Percentiles rank a stretch among this genome's conserved stretches.
phyloP scores from a whole-genome alignment of 2,329 filamentous ascomycete genomes.

The Pseudocercospora fijiensis region DNA sequence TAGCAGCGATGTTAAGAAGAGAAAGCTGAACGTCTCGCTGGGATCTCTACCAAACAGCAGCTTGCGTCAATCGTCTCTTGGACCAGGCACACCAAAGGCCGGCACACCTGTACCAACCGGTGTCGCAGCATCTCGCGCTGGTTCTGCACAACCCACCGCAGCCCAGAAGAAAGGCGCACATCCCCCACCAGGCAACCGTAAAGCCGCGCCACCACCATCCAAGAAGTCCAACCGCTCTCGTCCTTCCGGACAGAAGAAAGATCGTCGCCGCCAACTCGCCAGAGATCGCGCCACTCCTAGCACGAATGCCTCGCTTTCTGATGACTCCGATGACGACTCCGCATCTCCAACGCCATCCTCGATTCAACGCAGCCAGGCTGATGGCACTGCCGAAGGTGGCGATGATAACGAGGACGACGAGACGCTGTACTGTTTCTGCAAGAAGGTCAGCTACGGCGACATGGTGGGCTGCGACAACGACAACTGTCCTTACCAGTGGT shows the following conservation, averaged over 20 bases:
- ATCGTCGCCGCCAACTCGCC: slow-evolving; percentile 39
- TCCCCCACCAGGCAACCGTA: slow-evolving; percentile 45
- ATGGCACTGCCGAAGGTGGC: slow-evolving; percentile 33
- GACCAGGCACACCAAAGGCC: slow-evolving; percentile 63
- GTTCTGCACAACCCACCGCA: slow-evolving; percentile 51
- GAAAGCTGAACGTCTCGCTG: slow-evolving; percentile 55
- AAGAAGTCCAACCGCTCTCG: slow-evolving; percentile 37
- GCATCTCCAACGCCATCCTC: slow-evolving; percentile 37
- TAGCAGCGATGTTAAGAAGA: slow-evolving; percentile 54
- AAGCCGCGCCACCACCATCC: slow-evolving; percentile 50
- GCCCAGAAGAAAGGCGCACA: slow-evolving; percentile 36
- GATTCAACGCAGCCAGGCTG: slow-evolving; percentile 31
- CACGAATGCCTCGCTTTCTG: slow-evolving; percentile 34
- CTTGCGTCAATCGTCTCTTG: slow-evolving; percentile 61
- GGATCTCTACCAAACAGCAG: slow-evolving; percentile 57
- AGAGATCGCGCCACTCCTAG: slow-evolving; percentile 36
- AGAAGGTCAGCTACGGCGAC: slow-evolving; percentile 79
- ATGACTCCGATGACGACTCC: slow-evolving; percentile 30
- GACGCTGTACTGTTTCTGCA: slow-evolving; percentile 76
- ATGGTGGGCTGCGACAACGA: slow-evolving; percentile 90
- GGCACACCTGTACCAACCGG: slow-evolving; percentile 52
- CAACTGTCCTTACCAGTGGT: slow-evolving; percentile 79
- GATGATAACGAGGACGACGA: slow-evolving; percentile 44
- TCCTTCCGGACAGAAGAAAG: slow-evolving; percentile 31
- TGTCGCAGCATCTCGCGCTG: slow-evolving; percentile 52